phyloP scores from a whole-genome alignment of 306 rosid species.

The Mimosa pudica region DNA sequence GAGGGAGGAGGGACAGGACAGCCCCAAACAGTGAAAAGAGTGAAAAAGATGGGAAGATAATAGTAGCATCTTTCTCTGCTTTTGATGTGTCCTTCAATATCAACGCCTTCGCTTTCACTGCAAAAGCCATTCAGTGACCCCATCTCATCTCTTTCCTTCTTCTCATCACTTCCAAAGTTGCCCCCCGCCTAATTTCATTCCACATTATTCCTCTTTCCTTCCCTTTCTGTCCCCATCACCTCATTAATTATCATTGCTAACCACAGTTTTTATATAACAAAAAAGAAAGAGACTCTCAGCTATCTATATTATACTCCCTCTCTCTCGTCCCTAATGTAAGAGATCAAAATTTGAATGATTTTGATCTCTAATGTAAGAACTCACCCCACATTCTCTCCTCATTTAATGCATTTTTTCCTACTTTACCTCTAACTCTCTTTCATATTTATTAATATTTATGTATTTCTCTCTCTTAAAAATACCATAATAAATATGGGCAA shows the following conservation, averaged over 20 bases:
- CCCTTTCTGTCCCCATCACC: background rate
- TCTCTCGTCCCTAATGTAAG: too few species aligned
- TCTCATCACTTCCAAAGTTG: background rate
- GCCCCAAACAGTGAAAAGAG: conserved; percentile 35
- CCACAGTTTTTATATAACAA: background rate
- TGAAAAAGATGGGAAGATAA: background rate
- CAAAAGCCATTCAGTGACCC: conserved; percentile 44
- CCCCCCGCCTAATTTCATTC: background rate
- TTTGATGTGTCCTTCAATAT: conserved; percentile 43
- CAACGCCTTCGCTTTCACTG: conserved; percentile 46
- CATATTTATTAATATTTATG: too few species aligned
- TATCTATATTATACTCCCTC: conserved; percentile 36
- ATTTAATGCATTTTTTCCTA: too few species aligned
- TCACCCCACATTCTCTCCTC: too few species aligned
- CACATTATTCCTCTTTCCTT: background rate
- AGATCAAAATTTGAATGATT: too few species aligned
- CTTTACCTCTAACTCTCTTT: too few species aligned
- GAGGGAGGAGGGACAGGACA: background rate
- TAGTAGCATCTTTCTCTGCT: conserved; percentile 53
- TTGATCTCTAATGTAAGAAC: too few species aligned
- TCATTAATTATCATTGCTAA: background rate
- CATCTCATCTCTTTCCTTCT: conserved; percentile 19
- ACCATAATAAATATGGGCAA: too few species aligned
- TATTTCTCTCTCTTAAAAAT: too few species aligned
- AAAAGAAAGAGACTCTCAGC: conserved; percentile 3